These are phyloP conservation scores for Globisporangium heterothallicum DNA, from an alignment of 352 stramenopile species.

Conservation along the genomic window DNA sequence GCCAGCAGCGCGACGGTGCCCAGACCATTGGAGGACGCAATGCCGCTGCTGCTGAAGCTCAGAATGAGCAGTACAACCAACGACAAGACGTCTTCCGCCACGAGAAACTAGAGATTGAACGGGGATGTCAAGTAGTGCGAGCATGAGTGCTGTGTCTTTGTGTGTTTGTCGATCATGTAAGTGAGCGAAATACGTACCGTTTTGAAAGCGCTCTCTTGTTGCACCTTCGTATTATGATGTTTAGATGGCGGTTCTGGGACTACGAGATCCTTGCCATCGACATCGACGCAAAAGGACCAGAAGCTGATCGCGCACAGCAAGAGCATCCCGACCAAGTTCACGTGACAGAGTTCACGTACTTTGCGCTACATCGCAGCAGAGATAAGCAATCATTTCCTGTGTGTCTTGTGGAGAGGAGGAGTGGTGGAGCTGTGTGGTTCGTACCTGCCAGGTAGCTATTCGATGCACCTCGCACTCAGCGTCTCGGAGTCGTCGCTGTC, in stretches of 20 bases:
- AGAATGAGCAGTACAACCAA: conserved; percentile 40
- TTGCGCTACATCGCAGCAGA: conserved; percentile 19
- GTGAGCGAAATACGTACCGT: conserved; percentile 1
- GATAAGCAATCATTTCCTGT: neutral
- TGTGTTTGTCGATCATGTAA: too few relatives aligned
- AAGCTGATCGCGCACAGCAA: conserved; percentile 32
- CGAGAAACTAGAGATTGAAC: conserved; percentile 29
- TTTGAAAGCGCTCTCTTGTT: conserved; percentile 9
- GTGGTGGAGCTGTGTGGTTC: neutral
- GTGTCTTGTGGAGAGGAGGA: neutral
- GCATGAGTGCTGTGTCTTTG: neutral
- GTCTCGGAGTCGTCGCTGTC: conserved; percentile 32
- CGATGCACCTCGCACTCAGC: conserved; percentile 34
- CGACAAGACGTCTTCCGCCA: conserved; percentile 38
- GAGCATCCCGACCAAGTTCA: conserved; percentile 30
- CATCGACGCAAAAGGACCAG: conserved; percentile 15
- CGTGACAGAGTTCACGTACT: conserved; percentile 25
- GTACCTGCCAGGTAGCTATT: conserved; percentile 29
- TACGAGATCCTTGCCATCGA: neutral
- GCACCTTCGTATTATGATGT: too few relatives aligned
- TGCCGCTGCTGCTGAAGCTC: conserved; percentile 20
- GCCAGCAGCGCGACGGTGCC: conserved; percentile 34
- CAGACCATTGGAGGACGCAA: conserved; percentile 25
- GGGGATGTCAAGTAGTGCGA: neutral
- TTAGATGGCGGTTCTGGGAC: neutral